These are phyloP conservation scores for Quercus bicolor DNA, from an alignment of 306 rosid species.

Conservation along the genomic window DNA sequence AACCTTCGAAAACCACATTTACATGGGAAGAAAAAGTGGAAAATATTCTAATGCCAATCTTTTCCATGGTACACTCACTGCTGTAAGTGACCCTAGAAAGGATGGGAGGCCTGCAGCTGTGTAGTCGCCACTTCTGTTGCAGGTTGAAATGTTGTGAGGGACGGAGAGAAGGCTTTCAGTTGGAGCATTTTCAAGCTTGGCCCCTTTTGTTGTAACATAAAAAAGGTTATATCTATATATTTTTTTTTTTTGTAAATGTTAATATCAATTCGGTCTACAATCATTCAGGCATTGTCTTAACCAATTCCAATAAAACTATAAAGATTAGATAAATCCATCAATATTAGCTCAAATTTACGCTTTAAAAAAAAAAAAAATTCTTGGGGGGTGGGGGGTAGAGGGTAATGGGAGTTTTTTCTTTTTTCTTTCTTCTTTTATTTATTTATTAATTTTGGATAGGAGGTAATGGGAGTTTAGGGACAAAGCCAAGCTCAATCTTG, in stretches of 20 bases:
- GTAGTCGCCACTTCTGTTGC: slow-evolving; percentile 19
- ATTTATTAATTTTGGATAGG: too few relatives aligned
- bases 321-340: background rate
- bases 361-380: background rate
- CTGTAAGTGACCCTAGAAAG: slow-evolving; percentile 86
- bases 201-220: background rate
- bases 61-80: slow-evolving; percentile 57
- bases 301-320: background rate
- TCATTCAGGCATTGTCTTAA: background rate
- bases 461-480: too few relatives aligned
- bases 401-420: too few relatives aligned
- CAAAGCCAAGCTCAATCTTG: background rate
- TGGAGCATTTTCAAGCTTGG: background rate
- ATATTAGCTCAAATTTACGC: background rate
- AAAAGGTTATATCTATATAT: background rate
- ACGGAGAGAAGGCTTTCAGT: background rate
- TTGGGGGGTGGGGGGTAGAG: too few relatives aligned
- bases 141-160: background rate
- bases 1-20: slow-evolving; percentile 25
- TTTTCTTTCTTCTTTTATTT: too few relatives aligned
- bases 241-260: background rate
- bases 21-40: slow-evolving; percentile 34
- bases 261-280: background rate
- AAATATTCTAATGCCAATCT: slow-evolving; percentile 14
- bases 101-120: slow-evolving; percentile 76